Evolutionary conservation across 2,329 filamentous ascomycete species (phyloP), one percentile per base, ranked within the genome.

Genomic region (Davidsoniella neocaledoniae): DNA sequence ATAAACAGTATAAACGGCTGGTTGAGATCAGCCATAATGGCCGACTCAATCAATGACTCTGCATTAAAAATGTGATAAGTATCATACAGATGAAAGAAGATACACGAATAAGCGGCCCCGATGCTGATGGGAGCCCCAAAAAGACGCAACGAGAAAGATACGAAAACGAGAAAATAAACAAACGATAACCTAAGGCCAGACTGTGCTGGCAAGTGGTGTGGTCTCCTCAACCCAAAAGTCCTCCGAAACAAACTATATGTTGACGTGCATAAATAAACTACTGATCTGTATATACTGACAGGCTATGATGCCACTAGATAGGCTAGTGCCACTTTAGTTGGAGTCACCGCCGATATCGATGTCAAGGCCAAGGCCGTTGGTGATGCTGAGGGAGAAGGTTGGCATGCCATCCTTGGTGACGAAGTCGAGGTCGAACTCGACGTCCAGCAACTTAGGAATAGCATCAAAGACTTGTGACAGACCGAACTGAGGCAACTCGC

Each of bases 401-500:
- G 50, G 50, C 8, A 41, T 36, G 16, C 43, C 39, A 8, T 49
- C 50, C 26, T 45, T 23, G 9, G 42, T 26, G 42, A 23, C 33
- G 25, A 43, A 29, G 36, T 36, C 47, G 5, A 46, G 63, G 47
- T 57, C 52, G 42, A 68, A 62, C 48, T 62, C 57, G 16, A 66
- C 56, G 45, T 61, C 54, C 7, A 67, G 52, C 3, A 57, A 56
- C n/a, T 50, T 52, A 25, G 57, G 52, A 49, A 64, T 56, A 5
- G 45, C 41, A 4, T 50, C 43, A 36, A 53, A 53, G 37, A 49
- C 23, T 21, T 50, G 26, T 9, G 37, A 37, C 26, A 52, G 40
- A 17, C 54, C 54, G 33, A 50, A 55, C 25, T 36, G 14, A 8
- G 54, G 54, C 9, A 55, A 50, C 43, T 52, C 51, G 29, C 47